Percentiles rank a stretch among this genome's conserved stretches.
Evolutionary conservation across 371 early-diverging fungal genomes (phyloP).

Genomic region (Actinomortierella ambigua): DNA sequence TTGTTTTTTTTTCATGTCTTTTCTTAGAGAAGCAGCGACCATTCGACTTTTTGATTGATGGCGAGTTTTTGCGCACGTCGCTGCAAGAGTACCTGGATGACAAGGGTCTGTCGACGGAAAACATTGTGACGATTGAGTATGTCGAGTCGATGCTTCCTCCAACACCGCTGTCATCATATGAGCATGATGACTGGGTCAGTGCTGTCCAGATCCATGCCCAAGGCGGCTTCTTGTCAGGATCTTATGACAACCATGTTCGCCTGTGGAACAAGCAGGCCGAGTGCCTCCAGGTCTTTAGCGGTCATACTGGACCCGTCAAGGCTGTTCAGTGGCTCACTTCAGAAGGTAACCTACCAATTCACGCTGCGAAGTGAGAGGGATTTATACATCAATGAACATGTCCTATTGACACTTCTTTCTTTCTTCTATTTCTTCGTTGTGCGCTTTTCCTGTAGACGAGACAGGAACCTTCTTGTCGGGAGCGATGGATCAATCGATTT

Average conservation of each 20-base stretch:
- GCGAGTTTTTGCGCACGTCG: constrained; percentile 81
- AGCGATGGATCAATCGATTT: constrained; percentile 52
- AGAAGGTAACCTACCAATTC: constrained; percentile 23
- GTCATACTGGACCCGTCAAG: constrained; percentile 80
- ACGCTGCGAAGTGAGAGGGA: background rate
- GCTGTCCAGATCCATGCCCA: constrained; percentile 59
- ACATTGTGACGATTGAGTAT: constrained; percentile 87
- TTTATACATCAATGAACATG: background rate
- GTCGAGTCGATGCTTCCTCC: constrained; percentile 91
- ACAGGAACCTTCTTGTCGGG: constrained; percentile 50
- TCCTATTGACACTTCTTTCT: background rate
- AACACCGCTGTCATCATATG: constrained; percentile 68
- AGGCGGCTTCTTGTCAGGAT: constrained; percentile 72
- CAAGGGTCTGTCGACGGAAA: constrained; percentile 83
- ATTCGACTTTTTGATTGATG: constrained; percentile 93
- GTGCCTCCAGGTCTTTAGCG: constrained; percentile 70
- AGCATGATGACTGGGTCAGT: constrained; percentile 96
- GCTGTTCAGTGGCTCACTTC: constrained; percentile 59
- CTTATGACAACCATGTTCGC: constrained; percentile 84
- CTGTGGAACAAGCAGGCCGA: constrained; percentile 82
- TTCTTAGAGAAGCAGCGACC: constrained; percentile 75
- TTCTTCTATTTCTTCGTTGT: background rate
- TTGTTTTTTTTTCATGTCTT: too few relatives aligned
- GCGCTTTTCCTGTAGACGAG: constrained; percentile 18
- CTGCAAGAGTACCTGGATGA: constrained; percentile 75